A percentile compares a stretch with the other conserved stretches of the same genome.
These are phyloP conservation scores for Hygrophila difformis DNA, from an alignment of 257 asterid genomes.

Conservation along the genomic window DNA sequence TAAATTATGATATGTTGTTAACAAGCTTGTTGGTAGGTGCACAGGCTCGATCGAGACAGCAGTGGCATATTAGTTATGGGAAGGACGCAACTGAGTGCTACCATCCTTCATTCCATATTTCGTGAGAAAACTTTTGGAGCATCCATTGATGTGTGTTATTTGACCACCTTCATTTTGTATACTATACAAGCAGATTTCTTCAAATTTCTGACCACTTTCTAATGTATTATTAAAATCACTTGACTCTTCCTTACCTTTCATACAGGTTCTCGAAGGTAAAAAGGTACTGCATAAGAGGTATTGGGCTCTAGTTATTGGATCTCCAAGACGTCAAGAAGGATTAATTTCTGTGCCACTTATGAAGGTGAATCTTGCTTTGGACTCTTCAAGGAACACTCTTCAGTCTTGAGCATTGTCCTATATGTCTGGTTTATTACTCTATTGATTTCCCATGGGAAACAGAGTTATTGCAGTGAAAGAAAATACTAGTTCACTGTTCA, in stretches of 20 bases:
- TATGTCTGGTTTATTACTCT: too few species aligned
- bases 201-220: neutral
- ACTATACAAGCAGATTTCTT: too few species aligned
- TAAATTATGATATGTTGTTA: slow-evolving; percentile 19
- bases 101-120: slow-evolving; percentile 74
- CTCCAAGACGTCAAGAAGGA: slow-evolving; percentile 70
- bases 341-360: slow-evolving; percentile 60
- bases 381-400: neutral
- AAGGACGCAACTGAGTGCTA: slow-evolving; percentile 76
- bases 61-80: slow-evolving; percentile 96
- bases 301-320: slow-evolving; percentile 92
- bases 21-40: slow-evolving; percentile 68
- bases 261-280: slow-evolving; percentile 39
- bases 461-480: neutral
- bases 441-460: too few species aligned
- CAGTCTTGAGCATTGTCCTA: too few species aligned
- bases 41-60: slow-evolving; percentile 95
- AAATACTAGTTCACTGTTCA: too few species aligned
- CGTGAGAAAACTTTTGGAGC: slow-evolving; percentile 82
- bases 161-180: too few species aligned
- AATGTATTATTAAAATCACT: slow-evolving; percentile 6
- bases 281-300: slow-evolving; percentile 61
- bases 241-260: slow-evolving; percentile 8
- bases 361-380: slow-evolving; percentile 43
- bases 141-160: slow-evolving; percentile 38